Conservation (phyloP, 2,329 filamentous ascomycete genomes). For the Kalaharituber pfeilii region DNA sequence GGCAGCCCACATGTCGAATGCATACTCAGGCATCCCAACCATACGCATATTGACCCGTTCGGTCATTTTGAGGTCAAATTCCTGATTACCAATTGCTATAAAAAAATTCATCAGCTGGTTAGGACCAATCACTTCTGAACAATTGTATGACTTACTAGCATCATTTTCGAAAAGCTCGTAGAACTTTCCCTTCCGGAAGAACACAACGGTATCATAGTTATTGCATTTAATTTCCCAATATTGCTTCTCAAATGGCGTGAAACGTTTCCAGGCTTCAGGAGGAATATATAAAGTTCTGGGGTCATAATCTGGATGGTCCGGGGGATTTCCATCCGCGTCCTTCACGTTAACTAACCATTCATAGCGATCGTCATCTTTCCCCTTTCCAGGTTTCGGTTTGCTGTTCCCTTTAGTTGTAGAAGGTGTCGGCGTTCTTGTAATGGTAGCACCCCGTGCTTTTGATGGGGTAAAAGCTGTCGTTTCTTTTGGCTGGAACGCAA, state of each 20-base stretch:
- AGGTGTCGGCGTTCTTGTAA: constrained; percentile 3
- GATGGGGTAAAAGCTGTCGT: neutral
- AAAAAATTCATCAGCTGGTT: neutral
- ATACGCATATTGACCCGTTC: constrained; percentile 99
- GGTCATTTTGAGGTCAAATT: constrained; percentile 94
- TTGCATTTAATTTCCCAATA: constrained; percentile 99
- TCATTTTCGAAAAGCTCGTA: constrained; percentile 98
- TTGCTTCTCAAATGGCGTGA: constrained; percentile 91
- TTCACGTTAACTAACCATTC: constrained; percentile 72
- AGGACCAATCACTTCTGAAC: neutral
- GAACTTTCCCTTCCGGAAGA: constrained; percentile 99
- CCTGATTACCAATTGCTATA: constrained; percentile 66
- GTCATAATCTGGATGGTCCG: constrained; percentile 74
- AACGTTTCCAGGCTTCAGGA: constrained; percentile 57
- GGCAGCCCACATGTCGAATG: constrained; percentile 90
- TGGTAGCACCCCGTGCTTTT: constrained; percentile 1
- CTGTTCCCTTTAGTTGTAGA: constrained; percentile 24
- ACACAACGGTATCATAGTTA: constrained; percentile 91
- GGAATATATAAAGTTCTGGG: constrained; percentile 83
- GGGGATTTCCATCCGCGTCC: constrained; percentile 67
- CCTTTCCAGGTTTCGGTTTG: constrained; percentile 23
- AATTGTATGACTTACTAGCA: constrained; percentile 37
- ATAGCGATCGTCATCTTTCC: constrained; percentile 55
- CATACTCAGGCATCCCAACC: constrained; percentile 93
- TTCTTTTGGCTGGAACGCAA: constrained; percentile 11